A percentile compares a stretch with the other conserved stretches of the same genome.
Conservation (phyloP, 2,329 filamentous ascomycete genomes). For the Botrytis tulipae region DNA sequence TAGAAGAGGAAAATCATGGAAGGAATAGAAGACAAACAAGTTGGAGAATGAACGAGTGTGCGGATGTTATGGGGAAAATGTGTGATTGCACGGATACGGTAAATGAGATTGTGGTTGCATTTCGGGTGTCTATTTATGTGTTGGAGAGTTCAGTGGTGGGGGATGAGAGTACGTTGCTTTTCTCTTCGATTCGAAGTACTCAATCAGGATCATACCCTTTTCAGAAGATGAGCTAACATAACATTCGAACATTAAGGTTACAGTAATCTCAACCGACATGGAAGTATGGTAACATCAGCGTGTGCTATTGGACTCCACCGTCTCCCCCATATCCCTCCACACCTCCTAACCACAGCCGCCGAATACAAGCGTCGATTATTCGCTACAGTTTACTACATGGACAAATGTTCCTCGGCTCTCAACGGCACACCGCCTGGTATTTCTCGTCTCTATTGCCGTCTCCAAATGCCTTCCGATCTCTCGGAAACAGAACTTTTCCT, state of each 20-base stretch:
- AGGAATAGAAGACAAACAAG: constrained; percentile 33
- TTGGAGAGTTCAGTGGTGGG: constrained; percentile 8
- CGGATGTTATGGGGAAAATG: constrained; percentile 29
- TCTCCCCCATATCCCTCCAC: constrained; percentile 25
- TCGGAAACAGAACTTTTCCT: constrained; percentile 31
- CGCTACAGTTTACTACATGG: constrained; percentile 29
- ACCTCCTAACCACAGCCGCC: constrained; percentile 30
- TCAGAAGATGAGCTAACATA: not conserved
- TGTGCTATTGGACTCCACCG: constrained; percentile 35
- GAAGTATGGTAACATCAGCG: constrained; percentile 31
- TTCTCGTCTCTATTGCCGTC: constrained; percentile 30
- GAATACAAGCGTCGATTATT: constrained; percentile 36
- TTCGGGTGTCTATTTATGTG: not conserved
- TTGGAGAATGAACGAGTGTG: constrained; percentile 38
- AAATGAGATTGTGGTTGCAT: constrained; percentile 28
- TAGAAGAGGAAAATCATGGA: constrained; percentile 28
- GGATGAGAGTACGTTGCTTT: constrained; percentile 3
- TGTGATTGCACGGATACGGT: constrained; percentile 14
- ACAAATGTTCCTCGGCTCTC: constrained; percentile 33
- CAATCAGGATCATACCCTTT: not conserved
- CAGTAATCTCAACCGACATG: constrained; percentile 27
- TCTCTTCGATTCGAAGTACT: not conserved
- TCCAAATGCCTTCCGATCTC: constrained; percentile 33
- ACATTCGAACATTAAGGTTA: constrained; percentile 23
- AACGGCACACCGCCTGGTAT: constrained; percentile 34